Percentiles rank a stretch among this genome's conserved stretches.
Conservation (phyloP, 345 rosid species). For the Eucalyptus cloeziana region DNA sequence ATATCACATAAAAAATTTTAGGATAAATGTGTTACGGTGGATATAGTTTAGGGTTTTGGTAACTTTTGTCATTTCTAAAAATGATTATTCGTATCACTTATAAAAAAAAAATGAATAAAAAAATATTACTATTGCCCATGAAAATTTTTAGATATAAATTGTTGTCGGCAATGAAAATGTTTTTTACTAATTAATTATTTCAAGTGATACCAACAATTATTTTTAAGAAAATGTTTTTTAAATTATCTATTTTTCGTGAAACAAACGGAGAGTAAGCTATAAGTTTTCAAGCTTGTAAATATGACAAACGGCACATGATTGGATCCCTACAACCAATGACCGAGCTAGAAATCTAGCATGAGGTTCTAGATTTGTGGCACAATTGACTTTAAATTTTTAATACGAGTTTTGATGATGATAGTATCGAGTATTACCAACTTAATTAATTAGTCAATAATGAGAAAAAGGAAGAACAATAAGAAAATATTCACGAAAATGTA, state of each 20-base stretch:
- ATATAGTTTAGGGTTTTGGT: too few species aligned
- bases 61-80: not conserved
- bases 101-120: too few species aligned
- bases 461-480: not conserved
- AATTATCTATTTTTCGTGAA: too few species aligned
- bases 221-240: too few species aligned
- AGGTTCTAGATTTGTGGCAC: not conserved
- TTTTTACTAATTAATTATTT: too few species aligned
- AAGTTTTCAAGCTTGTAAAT: not conserved
- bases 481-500: not conserved
- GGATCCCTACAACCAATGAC: not conserved
- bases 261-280: not conserved
- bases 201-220: not conserved
- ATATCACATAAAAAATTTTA: too few species aligned
- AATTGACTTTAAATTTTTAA: not conserved
- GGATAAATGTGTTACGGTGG: accelerated
- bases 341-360: not conserved
- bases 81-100: too few species aligned
- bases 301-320: not conserved
- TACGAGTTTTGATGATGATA: not conserved
- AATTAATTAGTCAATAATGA: not conserved
- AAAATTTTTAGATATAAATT: too few species aligned
- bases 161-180: not conserved
- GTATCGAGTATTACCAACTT: not conserved
- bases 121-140: not conserved